Evolutionary conservation across 345 rosid species (phyloP).

Genomic region (Balakata baccata): DNA sequence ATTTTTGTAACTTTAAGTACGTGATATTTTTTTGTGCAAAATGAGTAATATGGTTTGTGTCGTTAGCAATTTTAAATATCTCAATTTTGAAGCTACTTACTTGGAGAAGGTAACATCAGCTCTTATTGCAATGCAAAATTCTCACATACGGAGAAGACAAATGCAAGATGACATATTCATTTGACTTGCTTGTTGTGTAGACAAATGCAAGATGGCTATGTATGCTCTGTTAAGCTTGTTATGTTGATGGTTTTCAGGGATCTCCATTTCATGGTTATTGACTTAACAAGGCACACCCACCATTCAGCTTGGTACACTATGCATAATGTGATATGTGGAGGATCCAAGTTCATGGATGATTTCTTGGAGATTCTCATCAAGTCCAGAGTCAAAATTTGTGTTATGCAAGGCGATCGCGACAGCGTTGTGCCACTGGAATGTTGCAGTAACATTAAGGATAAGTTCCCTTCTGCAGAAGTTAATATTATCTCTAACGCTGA

Average conservation of each 20-base stretch:
- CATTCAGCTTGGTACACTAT: conserved; percentile 74
- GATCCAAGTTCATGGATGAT: conserved; percentile 53
- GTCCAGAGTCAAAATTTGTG: conserved; percentile 35
- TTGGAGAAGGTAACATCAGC: conserved; percentile 44
- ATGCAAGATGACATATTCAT: no score
- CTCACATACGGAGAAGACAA: no score
- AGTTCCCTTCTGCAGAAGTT: conserved; percentile 42
- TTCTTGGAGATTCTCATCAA: conserved; percentile 39
- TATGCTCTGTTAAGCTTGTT: background rate
- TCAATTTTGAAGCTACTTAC: conserved; percentile 23
- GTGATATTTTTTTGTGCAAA: no score
- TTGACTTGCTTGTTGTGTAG: no score
- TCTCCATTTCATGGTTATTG: conserved; percentile 36
- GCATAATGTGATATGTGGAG: conserved; percentile 82
- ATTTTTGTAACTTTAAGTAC: no score
- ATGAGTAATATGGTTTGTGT: no score
- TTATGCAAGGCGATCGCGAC: conserved; percentile 62
- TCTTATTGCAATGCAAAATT: no score
- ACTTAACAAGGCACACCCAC: conserved; percentile 71
- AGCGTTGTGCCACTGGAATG: conserved; percentile 55
- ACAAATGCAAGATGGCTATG: no score
- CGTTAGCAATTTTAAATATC: no score
- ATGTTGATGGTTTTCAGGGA: conserved; percentile 32
- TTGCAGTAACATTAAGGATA: conserved; percentile 45
- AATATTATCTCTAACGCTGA: conserved; percentile 22